These are phyloP conservation scores for Aspergillus tubingensis DNA, from an alignment of 2,329 filamentous ascomycete genomes.

Conservation along the genomic window DNA sequence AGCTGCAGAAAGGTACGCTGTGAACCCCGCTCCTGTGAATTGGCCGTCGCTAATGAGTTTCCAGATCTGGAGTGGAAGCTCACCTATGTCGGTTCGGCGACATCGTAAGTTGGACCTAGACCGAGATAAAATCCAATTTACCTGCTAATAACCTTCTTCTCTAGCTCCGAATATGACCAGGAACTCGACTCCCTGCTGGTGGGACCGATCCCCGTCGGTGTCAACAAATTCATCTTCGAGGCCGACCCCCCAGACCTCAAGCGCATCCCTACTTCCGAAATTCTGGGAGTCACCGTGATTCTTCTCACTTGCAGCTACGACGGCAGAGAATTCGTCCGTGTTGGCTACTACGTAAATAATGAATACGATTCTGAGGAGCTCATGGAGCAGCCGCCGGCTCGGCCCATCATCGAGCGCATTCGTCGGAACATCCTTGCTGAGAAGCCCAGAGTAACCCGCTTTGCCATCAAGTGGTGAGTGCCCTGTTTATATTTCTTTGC, in stretches of 20 bases:
- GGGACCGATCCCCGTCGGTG: constrained; percentile 92
- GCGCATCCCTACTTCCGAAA: constrained; percentile 90
- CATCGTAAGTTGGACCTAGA: constrained; percentile 65
- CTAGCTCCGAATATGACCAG: constrained; percentile 92
- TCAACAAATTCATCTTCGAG: constrained; percentile 99
- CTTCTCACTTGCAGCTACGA: constrained; percentile 96
- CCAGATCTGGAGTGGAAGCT: constrained; percentile 98
- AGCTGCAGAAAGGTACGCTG: constrained; percentile 78
- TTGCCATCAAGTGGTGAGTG: constrained; percentile 95
- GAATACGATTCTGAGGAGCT: constrained; percentile 95
- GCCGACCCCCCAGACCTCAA: constrained; percentile 87
- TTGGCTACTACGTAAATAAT: constrained; percentile 99
- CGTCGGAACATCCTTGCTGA: constrained; percentile 90
- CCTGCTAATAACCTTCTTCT: constrained; percentile 24
- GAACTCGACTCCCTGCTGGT: constrained; percentile 96
- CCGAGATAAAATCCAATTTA: background rate
- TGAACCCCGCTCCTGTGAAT: background rate
- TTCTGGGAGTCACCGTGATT: constrained; percentile 95
- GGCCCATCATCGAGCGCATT: constrained; percentile 90
- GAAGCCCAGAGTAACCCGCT: constrained; percentile 95
- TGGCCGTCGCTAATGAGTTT: constrained; percentile 20
- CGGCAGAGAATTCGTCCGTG: constrained; percentile 91
- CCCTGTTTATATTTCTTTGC: background rate
- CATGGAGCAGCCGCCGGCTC: constrained; percentile 82
- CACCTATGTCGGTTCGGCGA: constrained; percentile 97